Percentiles rank a stretch among this genome's conserved stretches.
These are phyloP conservation scores for Fraxinus sp. DNA, from an alignment of 305 asterid genomes.

Conservation along the genomic window DNA sequence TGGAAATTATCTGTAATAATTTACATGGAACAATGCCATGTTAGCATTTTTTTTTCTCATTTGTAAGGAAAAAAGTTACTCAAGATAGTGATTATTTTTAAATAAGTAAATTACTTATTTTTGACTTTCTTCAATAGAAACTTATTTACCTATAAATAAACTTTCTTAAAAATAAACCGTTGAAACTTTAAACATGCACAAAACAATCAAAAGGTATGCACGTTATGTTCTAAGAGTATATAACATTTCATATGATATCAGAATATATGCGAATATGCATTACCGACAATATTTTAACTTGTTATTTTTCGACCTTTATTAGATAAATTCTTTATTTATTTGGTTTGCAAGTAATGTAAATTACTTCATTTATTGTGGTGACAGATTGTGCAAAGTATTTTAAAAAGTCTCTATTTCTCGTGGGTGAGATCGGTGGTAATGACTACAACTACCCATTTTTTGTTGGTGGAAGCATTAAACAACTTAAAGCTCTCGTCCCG, in stretches of 20 bases:
- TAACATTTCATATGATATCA: not conserved
- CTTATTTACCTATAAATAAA: no score
- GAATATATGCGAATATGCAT: not conserved
- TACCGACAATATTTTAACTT: not conserved
- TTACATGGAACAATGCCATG: not conserved
- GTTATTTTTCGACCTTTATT: not conserved
- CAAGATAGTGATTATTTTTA: not conserved
- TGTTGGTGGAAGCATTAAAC: conserved; percentile 47
- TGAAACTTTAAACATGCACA: not conserved
- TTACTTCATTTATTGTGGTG: not conserved
- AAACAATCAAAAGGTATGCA: not conserved
- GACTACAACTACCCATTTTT: conserved; percentile 75
- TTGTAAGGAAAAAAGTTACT: no score
- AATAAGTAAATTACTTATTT: not conserved
- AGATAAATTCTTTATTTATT: not conserved
- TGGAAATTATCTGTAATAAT: not conserved
- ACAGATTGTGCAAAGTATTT: conserved; percentile 58
- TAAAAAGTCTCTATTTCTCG: conserved; percentile 52
- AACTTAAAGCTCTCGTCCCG: conserved; percentile 57
- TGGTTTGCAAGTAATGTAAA: not conserved
- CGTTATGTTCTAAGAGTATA: not conserved
- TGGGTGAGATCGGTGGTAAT: conserved; percentile 92
- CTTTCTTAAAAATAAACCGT: not conserved
- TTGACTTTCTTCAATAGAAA: no score
- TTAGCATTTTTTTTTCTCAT: no score